Evolutionary conservation across 2,329 filamentous ascomycete species (phyloP), one percentile per base, ranked within the genome.

Genomic region (Verticillium nonalfalfae): DNA sequence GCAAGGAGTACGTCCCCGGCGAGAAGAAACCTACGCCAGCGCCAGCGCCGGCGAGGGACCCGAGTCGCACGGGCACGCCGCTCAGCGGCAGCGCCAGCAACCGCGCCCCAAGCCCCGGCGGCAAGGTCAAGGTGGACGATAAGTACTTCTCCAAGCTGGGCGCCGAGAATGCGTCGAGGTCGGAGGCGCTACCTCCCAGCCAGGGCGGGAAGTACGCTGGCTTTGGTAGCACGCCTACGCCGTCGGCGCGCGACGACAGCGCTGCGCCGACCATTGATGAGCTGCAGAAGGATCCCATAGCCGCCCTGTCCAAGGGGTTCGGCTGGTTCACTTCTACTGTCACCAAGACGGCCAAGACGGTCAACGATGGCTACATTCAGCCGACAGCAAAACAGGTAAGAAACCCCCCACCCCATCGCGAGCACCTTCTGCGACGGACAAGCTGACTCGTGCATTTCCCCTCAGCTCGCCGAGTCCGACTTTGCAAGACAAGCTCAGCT

Each of bases 161-260:
- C 4, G 85, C 85, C 33, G 90, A 91, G 64, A 99, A 99, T 72
- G 90, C 93, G 5, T 78, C 81, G 45, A 81, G 95, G 63, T 81
- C 90, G 7, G 91, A 88, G 0, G 81, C 85, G 68, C 69, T 98
- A 59, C 89, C 91, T 35, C 95, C 95, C 0, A 94, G 83, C 63
- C 94, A 97, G 74, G 95, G 95, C 63, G 95, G 95, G 11, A 97
- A 96, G 75, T 99, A 92, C 72, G 83, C 80, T 11, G 95, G 95
- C 0, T 99, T 99, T 74, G 95, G 95, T 39, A 96, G 89, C 72
- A 87, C 88, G 58, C 85, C 90, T 33, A 81, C 80, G 60, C 80
- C 85, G 18, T 74, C 79, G 59, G 75, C 80, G 60, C 74, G 74
- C 38, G 74, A 73, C 52, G 74, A 73, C 58, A 76, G 77, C 13